Evolutionary conservation across 192 early-diverging fungal genomes (phyloP), one percentile per base, ranked within the genome.

Genomic region (Linderina pennispora): DNA sequence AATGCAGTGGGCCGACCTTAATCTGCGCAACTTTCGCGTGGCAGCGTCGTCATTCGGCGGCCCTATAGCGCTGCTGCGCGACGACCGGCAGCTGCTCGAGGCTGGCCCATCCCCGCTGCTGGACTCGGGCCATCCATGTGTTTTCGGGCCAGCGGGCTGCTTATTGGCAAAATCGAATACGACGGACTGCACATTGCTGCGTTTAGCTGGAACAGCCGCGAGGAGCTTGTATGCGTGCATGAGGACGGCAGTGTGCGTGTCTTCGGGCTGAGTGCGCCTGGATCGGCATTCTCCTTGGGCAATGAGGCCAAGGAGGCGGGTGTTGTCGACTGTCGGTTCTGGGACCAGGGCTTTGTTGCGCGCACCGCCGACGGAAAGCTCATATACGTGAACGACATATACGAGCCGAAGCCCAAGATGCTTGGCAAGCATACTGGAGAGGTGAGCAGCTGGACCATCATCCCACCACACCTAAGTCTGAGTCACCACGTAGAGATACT

Each of bases 11-110:
- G 83, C 83, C 21, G 81, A 84, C n/a, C 69, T 92, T 4, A 89
- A 96, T 57, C 66, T 98, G 21, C 80, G 80, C 8, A 88, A 88
- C 46, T 89, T 77, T 58, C 75, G 87, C 42, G 78, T 92, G 13
- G 88, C 92, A 0, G 87, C 79, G 2, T 87, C 92, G 17, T 85
- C 89, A 3, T 92, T 85, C 76, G 96, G 90, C 21, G 96, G 96
- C 8, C 96, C 96, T 3, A 84, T 74, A 87, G 97, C 97, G 4
- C 77, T 96, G 63, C 82, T 96, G n/a, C 80, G 94, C 21, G 89
- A 96, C 49, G 92, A 95, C 59, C 76, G 78, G 28, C 88, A 91
- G 56, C 70, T 97, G 11, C 48, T 91, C 2, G 66, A 82, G 18
- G 70, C 96, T 1, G 80, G 87, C 26, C 76, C 81, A 5, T 81